Base-by-base conservation (phyloP, 192 early-diverging fungal genomes). In the Phlyctochytrium bullatum region DNA sequence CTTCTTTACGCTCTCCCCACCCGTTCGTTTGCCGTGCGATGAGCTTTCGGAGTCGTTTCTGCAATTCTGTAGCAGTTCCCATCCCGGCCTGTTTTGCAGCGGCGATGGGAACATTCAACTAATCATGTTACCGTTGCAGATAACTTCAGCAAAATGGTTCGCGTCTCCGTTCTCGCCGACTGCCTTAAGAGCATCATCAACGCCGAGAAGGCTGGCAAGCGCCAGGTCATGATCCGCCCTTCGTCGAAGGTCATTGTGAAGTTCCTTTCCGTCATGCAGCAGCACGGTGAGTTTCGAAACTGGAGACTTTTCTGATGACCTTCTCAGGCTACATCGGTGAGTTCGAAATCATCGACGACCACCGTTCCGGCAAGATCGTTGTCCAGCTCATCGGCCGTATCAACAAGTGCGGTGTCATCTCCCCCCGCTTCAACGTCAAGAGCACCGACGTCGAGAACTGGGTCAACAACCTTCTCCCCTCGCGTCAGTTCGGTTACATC, bases 401-500 rank as follows among this genome's bases (percentile, higher is more conserved):
- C 72, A 98, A 98, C 93, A 98, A 98, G 89, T 96, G 93, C 85
- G 94, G 95, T 84, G 96, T 96, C 78, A 97, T 97, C 81, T 96
- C 93, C 36, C 95, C 97, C 72, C 93, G 97, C 73, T 98, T 97
- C 89, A 93, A 96, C 83, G 88, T 98, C 82, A 91, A 94, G 88
- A 80, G 93, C 67, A 78, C 83, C 73, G 92, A 95, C 70, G 83
- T 98, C 68, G 97, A 98, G 84, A 94, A 92, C 83, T 97, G 93
- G 94, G 89, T 94, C 77, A 87, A 89, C 83, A 91, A 95, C 86
- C 88, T 98, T 73, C 88, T 98, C 68, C 97, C 95, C 66, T 94
- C 97, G 61, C 94, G 97, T 89, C 97, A 97, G 81, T 97, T 98
- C 83, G 95, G 97, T 78, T 94, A 84, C 87, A 86, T 98, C 60